Evolutionary conservation across 352 stramenopile species (phyloP), one percentile per base, ranked within the genome.

Genomic region (Phytophthora uliginosa): DNA sequence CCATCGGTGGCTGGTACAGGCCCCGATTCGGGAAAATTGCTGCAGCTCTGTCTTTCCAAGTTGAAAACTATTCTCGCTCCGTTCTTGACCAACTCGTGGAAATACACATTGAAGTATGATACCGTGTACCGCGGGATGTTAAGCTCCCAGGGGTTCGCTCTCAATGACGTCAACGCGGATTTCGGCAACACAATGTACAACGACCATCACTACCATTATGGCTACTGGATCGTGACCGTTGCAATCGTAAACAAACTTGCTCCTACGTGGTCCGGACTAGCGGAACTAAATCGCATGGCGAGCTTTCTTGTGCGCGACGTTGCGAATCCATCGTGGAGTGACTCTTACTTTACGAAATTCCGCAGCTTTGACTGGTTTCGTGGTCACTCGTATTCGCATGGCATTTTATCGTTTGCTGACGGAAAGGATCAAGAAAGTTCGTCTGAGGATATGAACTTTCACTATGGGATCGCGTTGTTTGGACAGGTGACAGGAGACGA

Each of bases 121-220:
- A 63, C 50, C 0, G 26, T 81, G 4, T 83, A 81, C 48, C 48
- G 73, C 10, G 76, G 76, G 50, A 74, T 83, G 33, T 20, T 83
- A 54, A 81, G 76, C 69, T 68, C 62, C 12, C 60, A 83, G 45
- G 76, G 73, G 3, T 83, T 83, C 47, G 40, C 22, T 38, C 36
- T 42, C 15, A 63, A 75, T 4, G 70, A 81, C 38, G 18, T 65
- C 28, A 74, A 81, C 53, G 69, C 69, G 0, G 76, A 83, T 59
- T 83, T 83, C 50, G 73, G 76, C 59, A 81, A 78, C 66, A 75
- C 69, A 50, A 69, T 81, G 69, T 81, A 81, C 69, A 81, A 80
- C 61, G 74, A 81, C 48, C 74, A 81, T 31, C 74, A 81, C 51
- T 81, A 72, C 47, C 74, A 81, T 57, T 81, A 72, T 52, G 74